Evolutionary conservation across 192 early-diverging fungal species (phyloP), one percentile per base, ranked within the genome.

Genomic region (Coemansia asiatica): DNA sequence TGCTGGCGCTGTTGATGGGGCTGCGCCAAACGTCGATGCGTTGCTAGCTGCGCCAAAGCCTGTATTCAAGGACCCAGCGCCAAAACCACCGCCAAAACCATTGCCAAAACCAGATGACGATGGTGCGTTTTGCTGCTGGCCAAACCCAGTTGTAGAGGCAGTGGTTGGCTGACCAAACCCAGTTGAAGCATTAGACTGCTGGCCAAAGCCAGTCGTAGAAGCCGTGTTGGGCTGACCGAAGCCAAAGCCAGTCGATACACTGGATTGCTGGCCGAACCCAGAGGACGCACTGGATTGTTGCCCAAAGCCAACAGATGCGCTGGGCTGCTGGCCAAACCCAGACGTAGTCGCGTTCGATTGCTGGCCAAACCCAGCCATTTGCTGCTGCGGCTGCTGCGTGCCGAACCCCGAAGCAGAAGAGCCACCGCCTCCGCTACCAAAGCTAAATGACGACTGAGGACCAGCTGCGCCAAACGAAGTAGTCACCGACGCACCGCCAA

Each of bases 31-130:
- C 19, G 62, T 31, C 7, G 72, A 68, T 31, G 50, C 23, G 59
- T 57, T 76, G 68, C 68, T 70, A 23, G 36, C 35, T 2, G 36
- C 64, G 31, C 68, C 68, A 57, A 70, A 76, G 7, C 63, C 67
- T 36, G 36, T 13, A 53, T 61, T 68, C 35, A 64, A 67, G 1
- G 74, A 55, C 9, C 47, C 48, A 26, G 25, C 66, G 6, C 66
- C 66, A 60, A 67, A 67, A 38, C 57, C 51, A 25, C 60, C 23
- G 12, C 72, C 72, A 57, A 68, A 68, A 12, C 44, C 57, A 8
- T 56, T 40, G 50, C 63, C 59, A 66, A 66, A 66, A 0, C 65
- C 65, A 23, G 29, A 29, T 19, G 56, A 49, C n/a, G 53, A 36
- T n/a, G 62, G 35, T 29, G 19, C 16, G 61, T 51, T 29, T 19